Conservation (phyloP, 2,329 filamentous ascomycete genomes). For the Raffaelea arxii region DNA sequence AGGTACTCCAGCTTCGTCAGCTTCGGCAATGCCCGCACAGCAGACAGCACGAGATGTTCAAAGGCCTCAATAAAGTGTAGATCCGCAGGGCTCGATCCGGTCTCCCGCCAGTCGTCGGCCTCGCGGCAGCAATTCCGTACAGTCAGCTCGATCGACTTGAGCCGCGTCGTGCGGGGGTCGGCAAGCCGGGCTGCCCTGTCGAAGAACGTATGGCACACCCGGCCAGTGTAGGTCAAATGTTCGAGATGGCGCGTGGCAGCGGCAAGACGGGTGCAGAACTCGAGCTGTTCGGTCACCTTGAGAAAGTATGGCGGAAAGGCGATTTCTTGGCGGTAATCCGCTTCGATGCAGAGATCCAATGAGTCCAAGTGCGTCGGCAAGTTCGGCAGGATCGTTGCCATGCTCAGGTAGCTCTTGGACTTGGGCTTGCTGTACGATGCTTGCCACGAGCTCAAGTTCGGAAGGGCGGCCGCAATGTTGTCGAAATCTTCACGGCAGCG, state of each 20-base stretch:
- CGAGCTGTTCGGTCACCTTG: slow-evolving; percentile 48
- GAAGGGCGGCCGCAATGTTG: slow-evolving; percentile 51
- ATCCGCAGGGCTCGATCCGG: slow-evolving; percentile 61
- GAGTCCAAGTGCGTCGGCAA: slow-evolving; percentile 50
- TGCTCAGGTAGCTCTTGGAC: slow-evolving; percentile 61
- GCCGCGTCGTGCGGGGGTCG: slow-evolving; percentile 35
- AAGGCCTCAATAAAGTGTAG: slow-evolving; percentile 64
- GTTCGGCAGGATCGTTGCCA: slow-evolving; percentile 51
- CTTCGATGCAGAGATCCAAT: slow-evolving; percentile 60
- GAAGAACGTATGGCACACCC: slow-evolving; percentile 62
- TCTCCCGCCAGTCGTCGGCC: slow-evolving; percentile 45
- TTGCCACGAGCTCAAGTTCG: slow-evolving; percentile 54
- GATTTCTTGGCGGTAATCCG: slow-evolving; percentile 58
- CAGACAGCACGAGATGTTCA: slow-evolving; percentile 56
- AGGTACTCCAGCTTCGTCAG: slow-evolving; percentile 53
- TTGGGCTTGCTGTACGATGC: slow-evolving; percentile 63
- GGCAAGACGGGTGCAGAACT: slow-evolving; percentile 58
- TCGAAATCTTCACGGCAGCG: slow-evolving; percentile 53
- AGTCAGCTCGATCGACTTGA: slow-evolving; percentile 60
- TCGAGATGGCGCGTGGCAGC: slow-evolving; percentile 51
- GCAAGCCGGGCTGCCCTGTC: slow-evolving; percentile 41
- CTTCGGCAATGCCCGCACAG: slow-evolving; percentile 48
- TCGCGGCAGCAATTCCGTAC: slow-evolving; percentile 66
- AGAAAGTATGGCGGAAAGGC: slow-evolving; percentile 50
- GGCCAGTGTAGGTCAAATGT: slow-evolving; percentile 62